Evolutionary conservation across 306 rosid species (phyloP).

Genomic region (Malus sylvestris): DNA sequence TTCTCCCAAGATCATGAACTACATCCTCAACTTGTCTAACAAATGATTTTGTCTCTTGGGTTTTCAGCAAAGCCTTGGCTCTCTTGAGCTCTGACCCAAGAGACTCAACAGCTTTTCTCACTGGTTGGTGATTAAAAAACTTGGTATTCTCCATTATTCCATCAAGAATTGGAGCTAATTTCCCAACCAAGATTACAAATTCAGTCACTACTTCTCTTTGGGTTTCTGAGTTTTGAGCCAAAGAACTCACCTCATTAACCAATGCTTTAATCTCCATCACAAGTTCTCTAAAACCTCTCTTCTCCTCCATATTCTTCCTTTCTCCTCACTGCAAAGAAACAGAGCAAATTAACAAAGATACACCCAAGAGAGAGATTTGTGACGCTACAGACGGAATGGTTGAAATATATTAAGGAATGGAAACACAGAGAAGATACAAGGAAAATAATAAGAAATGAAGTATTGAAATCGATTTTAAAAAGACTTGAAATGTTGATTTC

Average conservation of each 20-base stretch:
- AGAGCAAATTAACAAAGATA: background rate
- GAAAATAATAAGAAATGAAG: background rate
- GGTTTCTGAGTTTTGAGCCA: constrained; percentile 36
- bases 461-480: background rate
- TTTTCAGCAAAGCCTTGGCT: constrained; percentile 32
- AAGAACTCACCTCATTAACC: constrained; percentile 46
- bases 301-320: constrained; percentile 26
- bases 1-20: constrained; percentile 70
- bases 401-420: background rate
- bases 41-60: constrained; percentile 32
- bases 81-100: constrained; percentile 56
- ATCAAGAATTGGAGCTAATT: constrained; percentile 45
- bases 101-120: constrained; percentile 64
- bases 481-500: background rate
- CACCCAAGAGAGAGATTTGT: background rate
- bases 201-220: constrained; percentile 38
- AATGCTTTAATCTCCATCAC: constrained; percentile 33
- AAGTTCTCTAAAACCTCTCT: constrained; percentile 31
- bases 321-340: background rate
- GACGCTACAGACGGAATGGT: background rate
- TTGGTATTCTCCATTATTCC: constrained; percentile 39
- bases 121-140: constrained; percentile 42
- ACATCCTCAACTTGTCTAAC: constrained; percentile 48
- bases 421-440: background rate
- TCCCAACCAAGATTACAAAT: constrained; percentile 48